Evolutionary conservation across 129 eudicot genomes (phyloP), one percentile per base, ranked within the genome.

Genomic region (Saussurea involucrata): DNA sequence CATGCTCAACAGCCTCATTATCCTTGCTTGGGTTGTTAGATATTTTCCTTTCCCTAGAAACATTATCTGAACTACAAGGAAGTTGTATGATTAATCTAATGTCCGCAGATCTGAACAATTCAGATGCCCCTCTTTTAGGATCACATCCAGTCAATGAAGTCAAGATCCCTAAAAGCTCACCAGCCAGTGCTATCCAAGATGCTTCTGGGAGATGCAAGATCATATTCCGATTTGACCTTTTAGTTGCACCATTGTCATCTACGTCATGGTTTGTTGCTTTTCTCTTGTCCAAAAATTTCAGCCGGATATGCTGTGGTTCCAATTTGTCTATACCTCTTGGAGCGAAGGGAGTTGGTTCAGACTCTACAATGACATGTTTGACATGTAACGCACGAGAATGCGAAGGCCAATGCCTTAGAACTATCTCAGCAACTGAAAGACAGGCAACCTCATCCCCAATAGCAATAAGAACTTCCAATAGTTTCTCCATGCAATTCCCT

Each of bases 401-500:
- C 64, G 96, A 88, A 68, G 99, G 99, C 99, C 99, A 95, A 65
- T 95, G 96, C 80, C 85, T 79, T 71, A 95, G 81, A 71, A 95
- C 88, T 68, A 95, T 74, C 69, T 95, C 91, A 15, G 97, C 90
- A 67, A 95, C 94, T 46, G 95, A 89, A 83, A 92, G 95, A 76
- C 94, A 91, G 20, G 99, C 89, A 73, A 92, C 90, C 82, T 95
- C 99, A 68, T 95, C 99, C 57, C 99, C 96, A 36, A 95, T 95
- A 34, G 99, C 99, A 73, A 95, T 92, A 42, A 95, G 90, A 75
- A 95, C 99, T 88, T 95, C 99, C 86, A 95, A 74, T 58, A 95
- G 86, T 80, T 95, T 95, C 87, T 95, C 99, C 99, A 95, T 95
- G 86, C 97, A 95, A 79, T 95, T 95, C 99, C 99, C 99, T 95